phyloP scores from a whole-genome alignment of 305 asterid genomes.

The Plantago lanceolata region DNA sequence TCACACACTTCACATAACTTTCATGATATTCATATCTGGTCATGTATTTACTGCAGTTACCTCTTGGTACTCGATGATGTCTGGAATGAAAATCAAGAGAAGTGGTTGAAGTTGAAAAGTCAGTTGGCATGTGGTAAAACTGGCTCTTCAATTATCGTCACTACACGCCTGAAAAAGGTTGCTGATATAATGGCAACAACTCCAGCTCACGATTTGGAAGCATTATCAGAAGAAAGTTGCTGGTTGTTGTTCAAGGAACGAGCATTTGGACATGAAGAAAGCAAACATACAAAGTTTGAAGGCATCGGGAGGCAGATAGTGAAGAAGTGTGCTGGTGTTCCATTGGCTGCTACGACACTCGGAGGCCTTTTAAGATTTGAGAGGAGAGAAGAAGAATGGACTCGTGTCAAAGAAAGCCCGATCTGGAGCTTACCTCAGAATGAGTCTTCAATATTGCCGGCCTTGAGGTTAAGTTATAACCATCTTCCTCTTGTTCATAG shows the following conservation, averaged over 20 bases:
- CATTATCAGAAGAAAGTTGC: constrained; percentile 4
- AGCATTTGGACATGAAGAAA: neutral
- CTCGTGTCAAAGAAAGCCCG: constrained; percentile 5
- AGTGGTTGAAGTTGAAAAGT: constrained; percentile 10
- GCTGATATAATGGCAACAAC: constrained; percentile 3
- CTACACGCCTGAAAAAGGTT: constrained; percentile 17
- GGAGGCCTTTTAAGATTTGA: neutral
- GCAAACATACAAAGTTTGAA: neutral
- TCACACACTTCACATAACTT: too few species aligned
- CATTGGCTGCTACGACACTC: constrained; percentile 8
- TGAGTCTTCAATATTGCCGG: constrained; percentile 4
- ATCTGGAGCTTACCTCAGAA: constrained; percentile 5
- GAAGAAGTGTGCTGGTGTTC: constrained; percentile 14
- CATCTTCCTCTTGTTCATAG: constrained; percentile 10
- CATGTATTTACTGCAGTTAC: neutral
- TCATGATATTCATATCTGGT: too few species aligned
- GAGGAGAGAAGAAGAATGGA: constrained; percentile 11
- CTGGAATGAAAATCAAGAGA: constrained; percentile 11
- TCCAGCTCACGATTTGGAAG: constrained; percentile 7
- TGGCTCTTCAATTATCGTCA: constrained; percentile 18
- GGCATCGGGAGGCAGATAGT: constrained; percentile 15
- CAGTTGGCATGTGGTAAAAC: constrained; percentile 6
- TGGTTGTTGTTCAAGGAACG: constrained; percentile 12
- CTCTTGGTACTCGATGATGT: constrained; percentile 23
- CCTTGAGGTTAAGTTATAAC: constrained; percentile 16